Conservation (phyloP, 192 early-diverging fungal species). For the Phycomyces nitens region DNA sequence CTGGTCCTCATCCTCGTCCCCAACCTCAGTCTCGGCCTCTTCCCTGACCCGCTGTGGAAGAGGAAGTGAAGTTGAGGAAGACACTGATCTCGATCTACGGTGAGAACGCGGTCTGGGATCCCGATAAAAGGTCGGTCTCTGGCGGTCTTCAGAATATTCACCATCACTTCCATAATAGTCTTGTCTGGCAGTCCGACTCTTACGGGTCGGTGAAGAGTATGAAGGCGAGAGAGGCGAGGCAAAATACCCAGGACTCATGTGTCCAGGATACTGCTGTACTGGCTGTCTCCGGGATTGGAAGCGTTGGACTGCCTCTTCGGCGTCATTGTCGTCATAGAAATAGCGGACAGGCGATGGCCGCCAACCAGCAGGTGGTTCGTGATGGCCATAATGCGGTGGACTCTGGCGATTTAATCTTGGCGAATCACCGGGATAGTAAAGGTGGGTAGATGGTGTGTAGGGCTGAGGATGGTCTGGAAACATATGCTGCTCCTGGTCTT, state of each 20-base stretch:
- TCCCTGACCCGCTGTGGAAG: not conserved
- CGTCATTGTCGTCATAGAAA: not conserved
- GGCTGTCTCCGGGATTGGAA: not conserved
- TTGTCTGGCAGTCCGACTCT: not conserved
- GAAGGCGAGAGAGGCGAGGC: not conserved
- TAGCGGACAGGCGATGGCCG: no score
- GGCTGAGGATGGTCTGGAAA: no score
- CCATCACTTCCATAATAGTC: not conserved
- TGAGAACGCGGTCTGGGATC: no score
- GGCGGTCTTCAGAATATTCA: not conserved
- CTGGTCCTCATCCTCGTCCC: no score
- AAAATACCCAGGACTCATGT: not conserved
- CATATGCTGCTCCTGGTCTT: no score
- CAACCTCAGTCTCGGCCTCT: not conserved
- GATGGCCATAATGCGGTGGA: no score
- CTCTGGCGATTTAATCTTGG: no score
- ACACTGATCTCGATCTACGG: not conserved
- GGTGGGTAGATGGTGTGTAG: no score
- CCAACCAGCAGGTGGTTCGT: no score
- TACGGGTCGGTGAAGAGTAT: not conserved
- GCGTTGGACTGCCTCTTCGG: not conserved
- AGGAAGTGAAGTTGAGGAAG: not conserved
- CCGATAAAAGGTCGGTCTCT: not conserved
- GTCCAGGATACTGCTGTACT: not conserved
- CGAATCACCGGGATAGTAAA: no score